phyloP scores from a whole-genome alignment of 805 yeast species.

The Starmerella bombicola region DNA sequence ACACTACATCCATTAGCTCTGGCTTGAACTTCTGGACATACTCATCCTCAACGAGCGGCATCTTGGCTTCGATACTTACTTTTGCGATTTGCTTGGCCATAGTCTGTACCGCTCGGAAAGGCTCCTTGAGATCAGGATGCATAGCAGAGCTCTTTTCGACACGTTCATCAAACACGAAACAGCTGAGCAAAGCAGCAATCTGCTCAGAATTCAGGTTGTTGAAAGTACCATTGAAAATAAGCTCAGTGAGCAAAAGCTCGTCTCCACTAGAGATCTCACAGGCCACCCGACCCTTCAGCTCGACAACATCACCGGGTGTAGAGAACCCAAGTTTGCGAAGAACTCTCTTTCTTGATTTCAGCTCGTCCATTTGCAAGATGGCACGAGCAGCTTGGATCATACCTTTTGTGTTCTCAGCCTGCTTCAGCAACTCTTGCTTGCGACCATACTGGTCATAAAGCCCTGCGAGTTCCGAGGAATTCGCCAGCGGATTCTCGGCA shows the following conservation, averaged over 20 bases:
- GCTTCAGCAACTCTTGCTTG: conserved; percentile 49
- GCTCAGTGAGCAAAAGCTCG: conserved; percentile 86
- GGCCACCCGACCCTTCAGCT: conserved; percentile 88
- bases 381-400: conserved; percentile 77
- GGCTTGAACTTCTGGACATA: conserved; percentile 85
- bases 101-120: conserved; percentile 73
- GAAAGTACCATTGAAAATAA: conserved; percentile 91
- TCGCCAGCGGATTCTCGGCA: conserved; percentile 49
- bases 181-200: conserved; percentile 80
- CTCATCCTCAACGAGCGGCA: conserved; percentile 82
- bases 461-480: conserved; percentile 40
- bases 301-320: conserved; percentile 77
- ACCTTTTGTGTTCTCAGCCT: conserved; percentile 46
- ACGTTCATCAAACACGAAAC: conserved; percentile 94
- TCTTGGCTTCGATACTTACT: conserved; percentile 74
- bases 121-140: conserved; percentile 84
- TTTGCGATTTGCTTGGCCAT: conserved; percentile 88
- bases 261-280: conserved; percentile 60
- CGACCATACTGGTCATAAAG: conserved; percentile 51
- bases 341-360: conserved; percentile 85
- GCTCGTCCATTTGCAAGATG: conserved; percentile 84
- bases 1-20: conserved; percentile 93
- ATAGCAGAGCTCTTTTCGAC: conserved; percentile 74
- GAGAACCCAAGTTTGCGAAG: conserved; percentile 84
- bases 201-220: conserved; percentile 79